phyloP scores from a whole-genome alignment of 768 basidiomycete genomes.

The Pisolithus albus region DNA sequence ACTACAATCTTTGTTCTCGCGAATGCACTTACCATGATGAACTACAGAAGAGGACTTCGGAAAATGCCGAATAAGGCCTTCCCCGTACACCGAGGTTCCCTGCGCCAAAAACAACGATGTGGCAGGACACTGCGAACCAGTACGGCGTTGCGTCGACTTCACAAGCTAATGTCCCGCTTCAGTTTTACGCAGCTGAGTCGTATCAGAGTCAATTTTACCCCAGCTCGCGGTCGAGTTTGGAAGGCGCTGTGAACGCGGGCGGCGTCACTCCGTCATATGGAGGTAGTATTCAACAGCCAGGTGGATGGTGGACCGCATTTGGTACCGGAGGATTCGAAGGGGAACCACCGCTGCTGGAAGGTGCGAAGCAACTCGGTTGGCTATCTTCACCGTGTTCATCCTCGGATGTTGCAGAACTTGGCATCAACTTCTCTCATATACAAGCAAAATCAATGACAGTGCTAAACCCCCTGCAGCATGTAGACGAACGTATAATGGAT shows the following conservation, averaged over 20 bases:
- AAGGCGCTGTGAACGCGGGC: slow-evolving; percentile 49
- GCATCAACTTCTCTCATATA: slow-evolving; percentile 97
- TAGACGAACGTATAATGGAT: slow-evolving; percentile 96
- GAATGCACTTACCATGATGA: slow-evolving; percentile 23
- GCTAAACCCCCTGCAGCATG: slow-evolving; percentile 78
- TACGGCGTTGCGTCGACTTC: slow-evolving; percentile 49
- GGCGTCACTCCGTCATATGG: slow-evolving; percentile 47
- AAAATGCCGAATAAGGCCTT: slow-evolving; percentile 20
- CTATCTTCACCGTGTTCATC: not conserved
- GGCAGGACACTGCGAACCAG: slow-evolving; percentile 61
- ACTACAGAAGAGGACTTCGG: slow-evolving; percentile 11
- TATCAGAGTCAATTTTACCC: slow-evolving; percentile 59
- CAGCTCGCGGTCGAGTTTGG: slow-evolving; percentile 68
- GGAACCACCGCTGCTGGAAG: slow-evolving; percentile 92
- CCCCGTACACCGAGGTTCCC: not conserved
- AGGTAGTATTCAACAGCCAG: slow-evolving; percentile 66
- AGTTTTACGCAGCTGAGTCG: slow-evolving; percentile 67
- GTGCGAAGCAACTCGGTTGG: slow-evolving; percentile 33
- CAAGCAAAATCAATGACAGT: slow-evolving; percentile 91
- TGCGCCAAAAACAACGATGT: slow-evolving; percentile 40
- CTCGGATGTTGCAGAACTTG: slow-evolving; percentile 59
- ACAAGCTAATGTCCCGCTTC: slow-evolving; percentile 55
- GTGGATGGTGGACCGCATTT: slow-evolving; percentile 94
- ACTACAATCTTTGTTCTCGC: not conserved
- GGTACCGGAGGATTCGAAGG: slow-evolving; percentile 94